phyloP scores from a whole-genome alignment of 1,139 yeast genomes.

The Lodderomyces beijingensis region DNA sequence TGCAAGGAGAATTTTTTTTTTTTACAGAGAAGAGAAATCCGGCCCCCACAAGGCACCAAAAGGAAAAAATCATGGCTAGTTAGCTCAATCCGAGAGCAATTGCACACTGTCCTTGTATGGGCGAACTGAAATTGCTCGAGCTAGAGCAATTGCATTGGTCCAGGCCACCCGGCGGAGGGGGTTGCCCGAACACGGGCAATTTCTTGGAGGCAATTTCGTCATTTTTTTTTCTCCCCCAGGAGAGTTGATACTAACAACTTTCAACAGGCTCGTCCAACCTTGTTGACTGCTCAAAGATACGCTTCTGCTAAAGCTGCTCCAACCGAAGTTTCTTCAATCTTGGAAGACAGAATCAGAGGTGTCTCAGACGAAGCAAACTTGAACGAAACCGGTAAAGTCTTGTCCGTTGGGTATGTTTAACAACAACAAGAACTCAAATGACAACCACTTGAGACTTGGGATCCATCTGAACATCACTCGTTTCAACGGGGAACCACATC shows the following conservation, averaged over 20 bases:
- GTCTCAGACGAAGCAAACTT: conserved; percentile 96
- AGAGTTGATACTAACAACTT: conserved; percentile 2
- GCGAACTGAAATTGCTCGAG: too few relatives aligned
- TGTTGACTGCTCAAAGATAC: conserved; percentile 64
- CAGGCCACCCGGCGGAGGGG: too few relatives aligned
- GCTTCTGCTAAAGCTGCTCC: conserved; percentile 99
- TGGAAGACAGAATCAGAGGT: conserved; percentile 99
- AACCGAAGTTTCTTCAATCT: conserved; percentile 97
- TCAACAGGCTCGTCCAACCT: conserved; percentile 67
- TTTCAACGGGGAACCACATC: too few relatives aligned
- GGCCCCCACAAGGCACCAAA: too few relatives aligned
- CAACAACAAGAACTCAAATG: too few relatives aligned
- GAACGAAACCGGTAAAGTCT: conserved; percentile 99
- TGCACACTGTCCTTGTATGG: not conserved
- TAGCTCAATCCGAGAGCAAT: not conserved
- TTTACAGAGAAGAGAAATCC: not conserved
- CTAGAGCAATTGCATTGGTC: too few relatives aligned
- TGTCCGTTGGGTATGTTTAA: conserved; percentile 82
- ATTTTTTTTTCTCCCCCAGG: not conserved
- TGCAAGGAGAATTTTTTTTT: not conserved
- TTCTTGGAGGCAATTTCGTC: not conserved
- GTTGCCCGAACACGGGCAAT: not conserved
- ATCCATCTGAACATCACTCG: too few relatives aligned
- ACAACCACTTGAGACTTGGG: too few relatives aligned
- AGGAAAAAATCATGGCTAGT: too few relatives aligned